A percentile compares a stretch with the other conserved stretches of the same genome.
These are phyloP conservation scores for Candida labiduridarum DNA, from an alignment of 1,139 yeast genomes.

Conservation along the genomic window DNA sequence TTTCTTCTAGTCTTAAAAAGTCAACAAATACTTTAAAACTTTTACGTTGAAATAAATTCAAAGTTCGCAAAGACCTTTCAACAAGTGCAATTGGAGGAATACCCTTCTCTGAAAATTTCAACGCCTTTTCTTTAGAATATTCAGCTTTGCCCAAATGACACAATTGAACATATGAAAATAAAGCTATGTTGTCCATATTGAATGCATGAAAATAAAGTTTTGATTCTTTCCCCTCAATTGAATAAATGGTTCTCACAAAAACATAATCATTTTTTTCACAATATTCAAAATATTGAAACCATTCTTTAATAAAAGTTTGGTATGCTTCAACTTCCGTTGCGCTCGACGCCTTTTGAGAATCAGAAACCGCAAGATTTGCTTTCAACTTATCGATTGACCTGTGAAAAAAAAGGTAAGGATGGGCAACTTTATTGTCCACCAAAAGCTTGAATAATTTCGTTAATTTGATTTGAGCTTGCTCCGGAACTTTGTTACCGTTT, in stretches of 20 bases:
- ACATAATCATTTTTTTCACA: background rate
- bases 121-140: conserved; percentile 29
- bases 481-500: conserved; percentile 10
- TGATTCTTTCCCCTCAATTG: background rate
- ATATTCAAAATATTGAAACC: conserved; percentile 41
- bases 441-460: conserved; percentile 31
- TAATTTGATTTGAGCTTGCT: conserved; percentile 15
- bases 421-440: conserved; percentile 32
- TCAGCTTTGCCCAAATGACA: conserved; percentile 26
- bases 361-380: background rate
- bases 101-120: conserved; percentile 31
- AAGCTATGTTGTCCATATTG: conserved; percentile 30
- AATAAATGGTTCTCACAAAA: background rate
- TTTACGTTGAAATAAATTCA: background rate
- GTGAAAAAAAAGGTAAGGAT: conserved; percentile 32
- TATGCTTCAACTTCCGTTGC: conserved; percentile 10
- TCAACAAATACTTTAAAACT: conserved; percentile 7
- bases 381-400: conserved; percentile 19
- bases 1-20: conserved; percentile 3
- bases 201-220: background rate
- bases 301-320: conserved; percentile 30
- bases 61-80: conserved; percentile 8
- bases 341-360: no score
- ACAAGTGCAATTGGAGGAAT: conserved; percentile 29
- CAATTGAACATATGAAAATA: conserved; percentile 37